Conservation (phyloP, 805 yeast genomes). For the Wickerhamiella lipophila region DNA sequence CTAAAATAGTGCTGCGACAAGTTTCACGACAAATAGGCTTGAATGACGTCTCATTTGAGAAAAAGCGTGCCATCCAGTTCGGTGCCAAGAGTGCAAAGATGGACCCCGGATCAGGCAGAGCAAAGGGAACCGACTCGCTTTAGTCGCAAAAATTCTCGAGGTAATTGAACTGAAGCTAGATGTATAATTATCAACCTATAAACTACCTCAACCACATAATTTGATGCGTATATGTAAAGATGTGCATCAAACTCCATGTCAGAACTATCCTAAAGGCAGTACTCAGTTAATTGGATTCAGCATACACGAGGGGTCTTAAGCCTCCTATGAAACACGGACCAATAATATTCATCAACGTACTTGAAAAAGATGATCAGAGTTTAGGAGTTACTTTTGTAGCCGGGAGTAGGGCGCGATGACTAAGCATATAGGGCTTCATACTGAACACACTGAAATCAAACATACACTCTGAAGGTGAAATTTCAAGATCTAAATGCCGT, state of each 20-base stretch:
- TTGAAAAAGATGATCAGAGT: too few species aligned
- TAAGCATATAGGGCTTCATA: not conserved
- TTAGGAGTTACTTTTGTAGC: not conserved
- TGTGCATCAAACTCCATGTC: too few species aligned
- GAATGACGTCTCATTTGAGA: slow-evolving; percentile 50
- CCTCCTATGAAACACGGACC: slow-evolving; percentile 28
- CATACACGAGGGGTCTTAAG: slow-evolving; percentile 14
- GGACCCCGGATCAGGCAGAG: slow-evolving; percentile 64
- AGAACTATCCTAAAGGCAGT: not conserved
- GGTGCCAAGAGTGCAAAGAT: slow-evolving; percentile 93
- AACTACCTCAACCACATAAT: too few species aligned
- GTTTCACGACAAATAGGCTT: slow-evolving; percentile 42
- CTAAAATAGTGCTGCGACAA: slow-evolving; percentile 40
- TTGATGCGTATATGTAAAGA: too few species aligned
- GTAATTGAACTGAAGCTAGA: too few species aligned
- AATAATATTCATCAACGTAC: slow-evolving; percentile 22
- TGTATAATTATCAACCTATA: too few species aligned
- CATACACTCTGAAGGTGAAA: not conserved
- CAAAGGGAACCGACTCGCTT: slow-evolving; percentile 39
- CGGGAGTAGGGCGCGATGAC: not conserved
- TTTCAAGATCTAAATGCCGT: slow-evolving; percentile 45
- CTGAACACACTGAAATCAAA: not conserved
- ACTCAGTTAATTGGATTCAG: slow-evolving; percentile 13
- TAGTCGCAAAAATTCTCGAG: too few species aligned
- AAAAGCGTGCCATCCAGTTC: slow-evolving; percentile 90